Evolutionary conservation across 352 stramenopile genomes (phyloP).

Genomic region (Phytopythium mirpurense): DNA sequence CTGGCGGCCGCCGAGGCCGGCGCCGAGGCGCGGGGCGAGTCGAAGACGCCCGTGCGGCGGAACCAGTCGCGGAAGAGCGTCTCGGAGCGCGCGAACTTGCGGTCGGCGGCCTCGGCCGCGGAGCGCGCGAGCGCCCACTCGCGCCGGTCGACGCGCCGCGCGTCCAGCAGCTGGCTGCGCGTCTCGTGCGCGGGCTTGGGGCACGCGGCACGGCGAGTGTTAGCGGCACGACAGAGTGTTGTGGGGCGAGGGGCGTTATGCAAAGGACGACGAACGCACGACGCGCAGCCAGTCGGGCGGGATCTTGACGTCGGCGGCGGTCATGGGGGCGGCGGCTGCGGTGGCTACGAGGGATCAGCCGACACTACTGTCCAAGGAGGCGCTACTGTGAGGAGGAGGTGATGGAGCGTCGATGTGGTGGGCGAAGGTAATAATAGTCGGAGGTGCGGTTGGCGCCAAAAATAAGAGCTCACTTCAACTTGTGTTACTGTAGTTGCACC

Average conservation of each 20-base stretch:
- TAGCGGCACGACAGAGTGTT: neutral
- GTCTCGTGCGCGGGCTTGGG: slow-evolving; percentile 32
- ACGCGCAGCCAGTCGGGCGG: slow-evolving; percentile 47
- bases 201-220: neutral
- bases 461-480: neutral
- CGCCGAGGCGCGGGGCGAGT: neutral
- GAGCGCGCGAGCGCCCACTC: slow-evolving; percentile 26
- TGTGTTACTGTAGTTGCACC: neutral
- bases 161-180: slow-evolving; percentile 41
- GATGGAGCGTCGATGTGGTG: neutral
- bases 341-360: no score
- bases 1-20: neutral
- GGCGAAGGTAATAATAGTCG: no score
- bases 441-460: no score
- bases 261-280: no score
- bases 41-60: slow-evolving; percentile 41
- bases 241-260: neutral
- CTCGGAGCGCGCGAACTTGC: slow-evolving; percentile 36
- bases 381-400: no score
- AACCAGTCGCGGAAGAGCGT: slow-evolving; percentile 45
- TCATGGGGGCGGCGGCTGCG: slow-evolving; percentile 9
- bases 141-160: slow-evolving; percentile 33
- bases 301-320: slow-evolving; percentile 31
- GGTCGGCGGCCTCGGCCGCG: slow-evolving; percentile 10
- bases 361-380: no score